Base-by-base conservation (phyloP, 805 yeast genomes). In the Vanderwaltozyma verrucispora region DNA sequence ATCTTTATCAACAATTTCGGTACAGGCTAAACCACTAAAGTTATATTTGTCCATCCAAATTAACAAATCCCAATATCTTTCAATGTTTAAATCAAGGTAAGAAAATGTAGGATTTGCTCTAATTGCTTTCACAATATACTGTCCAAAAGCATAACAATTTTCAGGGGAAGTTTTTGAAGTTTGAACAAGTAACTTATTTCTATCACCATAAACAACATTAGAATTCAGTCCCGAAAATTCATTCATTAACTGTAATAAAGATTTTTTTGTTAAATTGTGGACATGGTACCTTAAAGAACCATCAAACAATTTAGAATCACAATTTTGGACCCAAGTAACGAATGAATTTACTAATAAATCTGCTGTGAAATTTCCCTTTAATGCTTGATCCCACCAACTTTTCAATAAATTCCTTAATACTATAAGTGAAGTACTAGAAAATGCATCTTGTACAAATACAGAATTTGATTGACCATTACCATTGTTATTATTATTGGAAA, bases 1-100 rank as follows among this genome's bases (percentile, higher is more conserved):
- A 16, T 62, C 66, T 10, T 44, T 45, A 9, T 61, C 67, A 16
- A 59, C 46, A 14, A 67, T 59, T 38, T 60, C 60, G 12, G 54
- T 39, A 45, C 73, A 65, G 0, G 72, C 69, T 35, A 72, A 56
- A 6, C 98, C 99, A 30, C 94, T 82, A 58, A 69, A 87, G 53
- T 92, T 92, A 50, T 74, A 75, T 48, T 80, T 78, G 55, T 92
- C 96, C 94, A 89, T 83, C 97, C 96, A 94, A 2, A 92, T 63
- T 45, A 92, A 63, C n/a, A 80, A 52, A 56, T 92, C 96, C 98
- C 98, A 92, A 53, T 84, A 87, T 50, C 75, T 77, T 11, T 67
- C 70, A 30, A 89, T 79, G 16, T 65, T 62, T 45, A 92, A 60
- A 47, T 88, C 96, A 47, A 92, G 63, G 55, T 77, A 87, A 47